A percentile compares a stretch with the other conserved stretches of the same genome.
Evolutionary conservation across 148 eudicot genomes (phyloP).

Genomic region (Simmondsia chinensis): DNA sequence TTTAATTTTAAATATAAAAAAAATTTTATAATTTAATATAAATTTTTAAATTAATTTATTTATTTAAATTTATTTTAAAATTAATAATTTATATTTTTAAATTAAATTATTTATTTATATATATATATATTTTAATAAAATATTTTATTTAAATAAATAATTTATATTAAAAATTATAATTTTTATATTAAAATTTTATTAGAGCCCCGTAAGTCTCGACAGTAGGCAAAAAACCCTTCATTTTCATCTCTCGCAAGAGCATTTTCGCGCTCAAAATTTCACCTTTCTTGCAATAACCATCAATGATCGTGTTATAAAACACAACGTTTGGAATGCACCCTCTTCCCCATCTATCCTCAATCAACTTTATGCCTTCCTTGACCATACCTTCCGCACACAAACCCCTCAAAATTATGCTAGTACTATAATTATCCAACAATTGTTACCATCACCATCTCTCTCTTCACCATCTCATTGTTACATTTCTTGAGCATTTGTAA

Average conservation of each 20-base stretch:
- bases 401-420: conserved; percentile 60
- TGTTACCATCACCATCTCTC: conserved; percentile 25
- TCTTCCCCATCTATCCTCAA: conserved; percentile 80
- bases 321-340: conserved; percentile 77
- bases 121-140: no score
- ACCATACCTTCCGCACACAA: conserved; percentile 70
- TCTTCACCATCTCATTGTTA: conserved; percentile 64
- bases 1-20: no score
- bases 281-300: conserved; percentile 77
- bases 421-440: conserved; percentile 64
- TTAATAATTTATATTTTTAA: no score
- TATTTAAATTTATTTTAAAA: no score
- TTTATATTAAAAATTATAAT: conserved; percentile 45
- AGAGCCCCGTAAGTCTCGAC: conserved; percentile 77
- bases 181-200: conserved; percentile 53
- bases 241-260: conserved; percentile 55
- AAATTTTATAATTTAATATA: no score
- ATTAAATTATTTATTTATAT: no score
- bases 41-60: no score
- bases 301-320: conserved; percentile 67
- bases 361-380: conserved; percentile 64
- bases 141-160: conserved; percentile 63
- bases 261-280: conserved; percentile 30
- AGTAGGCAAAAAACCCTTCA: conserved; percentile 56
- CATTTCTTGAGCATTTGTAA: conserved; percentile 34